Percentiles rank a stretch among this genome's conserved stretches.
phyloP scores from a whole-genome alignment of 1,284 basidiomycete species.

The Cystobasidiaceae sp. region DNA sequence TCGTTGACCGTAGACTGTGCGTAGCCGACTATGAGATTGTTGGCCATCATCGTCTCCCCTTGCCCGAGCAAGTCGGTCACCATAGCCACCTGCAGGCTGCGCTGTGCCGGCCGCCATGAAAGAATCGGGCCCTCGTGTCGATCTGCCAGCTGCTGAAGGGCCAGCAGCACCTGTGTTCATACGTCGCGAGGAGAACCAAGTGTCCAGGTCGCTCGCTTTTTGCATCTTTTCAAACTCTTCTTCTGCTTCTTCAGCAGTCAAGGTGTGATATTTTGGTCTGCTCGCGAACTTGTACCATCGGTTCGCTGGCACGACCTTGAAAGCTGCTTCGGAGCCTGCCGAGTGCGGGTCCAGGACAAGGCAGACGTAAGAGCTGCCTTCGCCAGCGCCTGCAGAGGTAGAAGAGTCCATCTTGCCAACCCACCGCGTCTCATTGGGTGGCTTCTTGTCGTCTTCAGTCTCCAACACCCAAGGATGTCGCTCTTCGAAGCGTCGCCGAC shows the following conservation, averaged over 20 bases:
- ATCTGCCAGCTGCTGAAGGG: conserved; percentile 31
- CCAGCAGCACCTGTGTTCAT: conserved; percentile 7
- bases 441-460: conserved; percentile 60
- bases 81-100: conserved; percentile 47
- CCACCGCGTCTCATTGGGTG: conserved; percentile 53
- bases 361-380: conserved; percentile 43
- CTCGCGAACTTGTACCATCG: conserved; percentile 87
- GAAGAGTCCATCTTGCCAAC: conserved; percentile 69
- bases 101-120: conserved; percentile 8
- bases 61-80: conserved; percentile 8
- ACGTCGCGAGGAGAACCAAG: conserved; percentile 32
- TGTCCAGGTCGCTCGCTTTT: conserved; percentile 35
- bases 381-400: conserved; percentile 47
- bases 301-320: conserved; percentile 77
- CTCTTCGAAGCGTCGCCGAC: conserved; percentile 55
- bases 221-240: conserved; percentile 54
- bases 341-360: conserved; percentile 43
- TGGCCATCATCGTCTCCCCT: conserved; percentile 27
- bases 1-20: conserved; percentile 10
- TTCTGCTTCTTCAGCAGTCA: conserved; percentile 65
- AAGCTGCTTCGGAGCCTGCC: conserved; percentile 49
- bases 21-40: conserved; percentile 4
- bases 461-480: conserved; percentile 84
- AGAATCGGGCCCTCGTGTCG: conserved; percentile 42
- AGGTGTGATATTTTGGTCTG: conserved; percentile 64